Conservation (phyloP, 1,284 basidiomycete genomes). For the Leccinum pachyderme region DNA sequence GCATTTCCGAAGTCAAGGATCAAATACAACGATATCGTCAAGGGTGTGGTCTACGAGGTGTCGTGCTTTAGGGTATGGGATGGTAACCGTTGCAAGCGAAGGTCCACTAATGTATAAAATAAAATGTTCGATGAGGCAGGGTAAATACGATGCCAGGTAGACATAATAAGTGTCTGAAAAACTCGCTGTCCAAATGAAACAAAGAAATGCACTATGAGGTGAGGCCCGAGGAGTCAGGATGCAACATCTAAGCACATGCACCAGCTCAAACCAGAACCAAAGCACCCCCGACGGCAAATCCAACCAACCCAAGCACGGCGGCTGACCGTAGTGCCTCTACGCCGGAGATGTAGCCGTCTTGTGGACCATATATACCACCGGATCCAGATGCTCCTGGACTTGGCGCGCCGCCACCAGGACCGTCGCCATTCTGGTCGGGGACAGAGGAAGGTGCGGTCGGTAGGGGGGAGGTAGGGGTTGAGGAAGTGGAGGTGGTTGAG, state of each 20-base stretch:
- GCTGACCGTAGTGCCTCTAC: constrained; percentile 43
- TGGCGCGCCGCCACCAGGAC: constrained; percentile 46
- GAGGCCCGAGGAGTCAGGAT: constrained; percentile 8
- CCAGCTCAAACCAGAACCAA: constrained; percentile 43
- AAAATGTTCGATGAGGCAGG: constrained; percentile 27
- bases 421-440: constrained; percentile 48
- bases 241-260: constrained; percentile 6
- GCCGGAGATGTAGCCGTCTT: constrained; percentile 61
- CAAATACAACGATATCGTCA: neutral
- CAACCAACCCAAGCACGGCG: constrained; percentile 35
- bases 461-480: constrained; percentile 36
- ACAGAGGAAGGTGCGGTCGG: constrained; percentile 58
- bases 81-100: constrained; percentile 12
- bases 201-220: constrained; percentile 13
- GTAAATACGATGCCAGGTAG: constrained; percentile 20
- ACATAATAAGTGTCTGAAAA: constrained; percentile 24
- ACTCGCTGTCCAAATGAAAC: constrained; percentile 19
- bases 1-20: neutral
- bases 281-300: constrained; percentile 45
- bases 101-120: constrained; percentile 26
- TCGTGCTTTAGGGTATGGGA: constrained; percentile 24
- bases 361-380: constrained; percentile 53
- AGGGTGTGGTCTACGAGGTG: constrained; percentile 16
- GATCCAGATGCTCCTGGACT: constrained; percentile 42
- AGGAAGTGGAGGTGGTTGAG: constrained; percentile 30